Conservation (phyloP, 2,329 filamentous ascomycete genomes). For the Dactylellina cionopaga region DNA sequence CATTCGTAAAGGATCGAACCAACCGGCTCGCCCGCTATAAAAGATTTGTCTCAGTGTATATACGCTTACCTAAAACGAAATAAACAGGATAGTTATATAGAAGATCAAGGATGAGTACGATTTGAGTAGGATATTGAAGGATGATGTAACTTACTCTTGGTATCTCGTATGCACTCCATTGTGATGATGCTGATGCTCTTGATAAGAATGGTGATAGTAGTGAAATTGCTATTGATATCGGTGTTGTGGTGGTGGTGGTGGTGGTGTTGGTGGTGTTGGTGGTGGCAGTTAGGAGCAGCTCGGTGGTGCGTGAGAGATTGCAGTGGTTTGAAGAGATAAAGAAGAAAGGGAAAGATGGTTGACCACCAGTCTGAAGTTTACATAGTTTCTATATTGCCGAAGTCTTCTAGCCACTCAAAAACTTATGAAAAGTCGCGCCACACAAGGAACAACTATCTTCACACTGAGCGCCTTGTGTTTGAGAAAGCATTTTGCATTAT, state of each 20-base stretch:
- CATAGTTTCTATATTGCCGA: too few species aligned
- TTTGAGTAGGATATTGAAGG: too few species aligned
- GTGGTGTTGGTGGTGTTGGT: background rate
- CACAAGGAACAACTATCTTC: too few species aligned
- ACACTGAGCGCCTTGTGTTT: too few species aligned
- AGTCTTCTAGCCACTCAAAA: too few species aligned
- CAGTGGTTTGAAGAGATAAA: background rate
- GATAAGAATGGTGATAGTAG: too few species aligned
- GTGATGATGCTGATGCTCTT: background rate
- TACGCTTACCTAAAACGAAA: background rate
- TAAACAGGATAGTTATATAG: too few species aligned
- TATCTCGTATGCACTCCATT: conserved; percentile 32
- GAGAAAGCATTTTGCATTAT: too few species aligned
- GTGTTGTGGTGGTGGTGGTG: background rate
- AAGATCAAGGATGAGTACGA: too few species aligned
- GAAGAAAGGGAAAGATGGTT: background rate
- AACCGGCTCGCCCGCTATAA: conserved; percentile 24
- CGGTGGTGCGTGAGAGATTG: background rate
- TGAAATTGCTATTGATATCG: too few species aligned
- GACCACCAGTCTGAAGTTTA: too few species aligned
- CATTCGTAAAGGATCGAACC: conserved; percentile 33
- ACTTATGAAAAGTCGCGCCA: too few species aligned
- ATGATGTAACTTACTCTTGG: conserved; percentile 20
- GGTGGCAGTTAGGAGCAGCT: background rate
- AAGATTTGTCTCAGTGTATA: background rate